phyloP scores from a whole-genome alignment of 2,329 filamentous ascomycete species.

The Neonectria coccinea region DNA sequence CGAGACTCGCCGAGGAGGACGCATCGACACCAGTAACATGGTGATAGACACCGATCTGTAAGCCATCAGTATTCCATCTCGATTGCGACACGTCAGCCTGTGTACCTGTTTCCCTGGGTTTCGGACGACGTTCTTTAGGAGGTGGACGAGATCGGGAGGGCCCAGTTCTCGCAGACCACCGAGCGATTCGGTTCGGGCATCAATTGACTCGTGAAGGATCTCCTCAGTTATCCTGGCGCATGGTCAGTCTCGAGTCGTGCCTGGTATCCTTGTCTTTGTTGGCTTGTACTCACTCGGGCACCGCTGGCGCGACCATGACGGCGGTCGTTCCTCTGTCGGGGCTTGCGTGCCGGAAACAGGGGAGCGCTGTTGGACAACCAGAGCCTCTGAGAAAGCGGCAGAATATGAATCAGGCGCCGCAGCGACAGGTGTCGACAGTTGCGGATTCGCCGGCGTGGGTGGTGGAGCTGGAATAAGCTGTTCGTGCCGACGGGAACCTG shows the following conservation, averaged over 20 bases:
- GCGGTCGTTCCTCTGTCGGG: conserved; percentile 36
- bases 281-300: conserved; percentile 73
- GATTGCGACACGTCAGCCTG: conserved; percentile 28
- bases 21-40: conserved; percentile 98
- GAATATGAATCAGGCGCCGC: conserved; percentile 8
- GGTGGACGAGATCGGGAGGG: conserved; percentile 93
- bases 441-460: conserved; percentile 31
- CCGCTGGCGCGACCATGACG: conserved; percentile 79
- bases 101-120: conserved; percentile 68
- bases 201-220: conserved; percentile 89
- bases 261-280: conserved; percentile 11
- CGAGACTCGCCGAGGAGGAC: conserved; percentile 95
- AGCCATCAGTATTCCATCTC: conserved; percentile 37
- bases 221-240: conserved; percentile 87
- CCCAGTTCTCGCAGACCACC: conserved; percentile 90
- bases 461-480: conserved; percentile 39
- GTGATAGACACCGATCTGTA: conserved; percentile 90
- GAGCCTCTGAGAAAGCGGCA: conserved; percentile 18
- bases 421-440: conserved; percentile 17
- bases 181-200: conserved; percentile 91
- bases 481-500: conserved; percentile 36
- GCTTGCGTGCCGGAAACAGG: conserved; percentile 25
- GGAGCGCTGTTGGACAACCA: conserved; percentile 7
- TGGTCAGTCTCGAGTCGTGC: conserved; percentile 38
- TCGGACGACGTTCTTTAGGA: conserved; percentile 79